Base-by-base conservation (phyloP, 2,329 filamentous ascomycete species). In the Arachnomyces sp. region DNA sequence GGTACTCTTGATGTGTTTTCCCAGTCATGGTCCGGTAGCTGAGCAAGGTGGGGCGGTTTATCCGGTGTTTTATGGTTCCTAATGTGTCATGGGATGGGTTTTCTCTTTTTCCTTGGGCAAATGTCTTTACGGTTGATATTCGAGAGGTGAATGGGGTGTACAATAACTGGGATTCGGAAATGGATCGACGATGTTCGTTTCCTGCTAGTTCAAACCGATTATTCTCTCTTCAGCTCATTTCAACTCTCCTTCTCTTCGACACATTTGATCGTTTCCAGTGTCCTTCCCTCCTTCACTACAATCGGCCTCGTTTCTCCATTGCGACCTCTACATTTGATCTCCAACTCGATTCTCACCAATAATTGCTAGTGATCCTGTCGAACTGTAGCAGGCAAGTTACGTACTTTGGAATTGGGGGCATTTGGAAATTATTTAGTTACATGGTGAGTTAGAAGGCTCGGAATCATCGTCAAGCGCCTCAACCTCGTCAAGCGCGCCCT, bases 401-500 rank as follows among this genome's bases (percentile, higher is more conserved):
- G 20, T 9, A 25, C 9, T 25, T 25, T 25, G 20, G 20, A 25
- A 5, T 5, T 25, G 9, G 5, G 20, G 5, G 20, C 5, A 30
- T 13, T 36, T 63, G 5, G 20, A 25, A 25, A 9, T 5, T 9
- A 9, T 12, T 34, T 16, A 13, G 6, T 34, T 16, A 34, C 18
- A 18, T 34, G 32, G 9, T 18, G 18, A 34, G 16, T 34, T 5
- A 5, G 20, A 9, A 5, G 20, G 69, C 3, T 68, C 66, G 9
- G 69, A 68, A 20, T 80, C 77, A 52, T 92, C 86, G 56, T 93
- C 92, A 55, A 95, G 73, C 2, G 79, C 81, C 59, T 95, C 85
- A 3, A 98, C 90, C 55, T 94, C 88, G 49, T 94, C 87, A 40
- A 96, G 77, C 0, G 87, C 87, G 28, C 76, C 79, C 28, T 79